Evolutionary conservation across 768 basidiomycete species (phyloP).

Genomic region (Mycena indigotica): DNA sequence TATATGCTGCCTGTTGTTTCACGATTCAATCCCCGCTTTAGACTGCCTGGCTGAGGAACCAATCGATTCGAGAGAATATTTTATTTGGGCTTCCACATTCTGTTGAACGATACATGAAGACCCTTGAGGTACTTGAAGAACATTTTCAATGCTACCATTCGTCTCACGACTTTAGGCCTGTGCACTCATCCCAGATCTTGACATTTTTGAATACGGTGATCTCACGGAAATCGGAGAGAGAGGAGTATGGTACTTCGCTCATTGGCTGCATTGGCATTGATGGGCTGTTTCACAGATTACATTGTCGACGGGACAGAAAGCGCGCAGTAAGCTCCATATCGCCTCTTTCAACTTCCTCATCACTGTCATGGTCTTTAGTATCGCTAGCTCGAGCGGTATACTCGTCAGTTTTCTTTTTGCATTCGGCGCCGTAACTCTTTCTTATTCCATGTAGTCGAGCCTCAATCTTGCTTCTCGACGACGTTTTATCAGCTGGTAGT

Average conservation of each 20-base stretch:
- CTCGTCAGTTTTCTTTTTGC: background rate
- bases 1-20: slow-evolving; percentile 42
- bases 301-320: slow-evolving; percentile 35
- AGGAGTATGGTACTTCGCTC: slow-evolving; percentile 49
- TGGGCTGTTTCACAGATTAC: slow-evolving; percentile 28
- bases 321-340: slow-evolving; percentile 6
- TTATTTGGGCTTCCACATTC: slow-evolving; percentile 26
- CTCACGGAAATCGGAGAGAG: slow-evolving; percentile 86
- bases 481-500: slow-evolving; percentile 63
- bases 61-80: slow-evolving; percentile 51
- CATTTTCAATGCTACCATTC: background rate
- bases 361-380: slow-evolving; percentile 39
- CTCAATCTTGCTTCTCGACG: slow-evolving; percentile 79
- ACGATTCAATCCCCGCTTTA: slow-evolving; percentile 8
- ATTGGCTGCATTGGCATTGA: background rate
- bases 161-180: slow-evolving; percentile 39
- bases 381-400: slow-evolving; percentile 81
- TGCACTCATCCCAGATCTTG: slow-evolving; percentile 71
- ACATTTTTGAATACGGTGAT: slow-evolving; percentile 87
- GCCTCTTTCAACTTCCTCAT: background rate
- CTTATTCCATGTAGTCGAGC: slow-evolving; percentile 51
- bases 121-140: slow-evolving; percentile 30
- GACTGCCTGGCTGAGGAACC: slow-evolving; percentile 59
- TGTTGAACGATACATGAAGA: slow-evolving; percentile 57
- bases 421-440: background rate